Evolutionary conservation across 2,329 filamentous ascomycete genomes (phyloP).

Genomic region (Dactylellina sp.): DNA sequence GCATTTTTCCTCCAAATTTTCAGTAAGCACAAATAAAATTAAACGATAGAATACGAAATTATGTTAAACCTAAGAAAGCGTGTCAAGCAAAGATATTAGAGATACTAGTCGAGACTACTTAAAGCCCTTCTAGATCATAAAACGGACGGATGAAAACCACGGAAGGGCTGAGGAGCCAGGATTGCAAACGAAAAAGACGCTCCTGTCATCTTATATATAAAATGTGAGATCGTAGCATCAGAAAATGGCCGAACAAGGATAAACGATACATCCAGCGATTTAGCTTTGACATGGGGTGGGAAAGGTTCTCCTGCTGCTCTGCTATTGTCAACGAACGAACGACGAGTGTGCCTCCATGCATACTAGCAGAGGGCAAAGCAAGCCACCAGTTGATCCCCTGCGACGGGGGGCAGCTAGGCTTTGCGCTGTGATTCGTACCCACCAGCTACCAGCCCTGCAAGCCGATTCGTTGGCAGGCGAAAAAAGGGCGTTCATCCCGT

Average conservation of each 20-base stretch:
- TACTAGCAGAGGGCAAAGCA: background rate
- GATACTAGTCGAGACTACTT: constrained; percentile 26
- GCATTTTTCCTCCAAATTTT: constrained; percentile 26
- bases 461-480: constrained; percentile 38
- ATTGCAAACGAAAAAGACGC: constrained; percentile 13
- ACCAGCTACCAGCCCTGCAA: constrained; percentile 5
- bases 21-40: constrained; percentile 21
- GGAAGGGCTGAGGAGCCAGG: constrained; percentile 10
- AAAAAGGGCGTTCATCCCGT: constrained; percentile 22
- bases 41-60: constrained; percentile 4
- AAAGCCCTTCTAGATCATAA: constrained; percentile 30
- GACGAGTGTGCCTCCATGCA: constrained; percentile 10
- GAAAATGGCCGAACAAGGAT: constrained; percentile 46
- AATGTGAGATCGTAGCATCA: constrained; percentile 6
- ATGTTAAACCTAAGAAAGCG: constrained; percentile 14
- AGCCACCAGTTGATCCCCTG: constrained; percentile 32
- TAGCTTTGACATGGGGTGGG: constrained; percentile 36
- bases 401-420: constrained; percentile 14
- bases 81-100: background rate
- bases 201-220: constrained; percentile 27
- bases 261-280: constrained; percentile 42
- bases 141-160: constrained; percentile 2
- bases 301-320: constrained; percentile 12
- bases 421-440: constrained; percentile 7
- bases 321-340: background rate